Percentiles rank a stretch among this genome's conserved stretches.
Conservation (phyloP, 495 filamentous ascomycete species). For the Podospora pseudocomata region DNA sequence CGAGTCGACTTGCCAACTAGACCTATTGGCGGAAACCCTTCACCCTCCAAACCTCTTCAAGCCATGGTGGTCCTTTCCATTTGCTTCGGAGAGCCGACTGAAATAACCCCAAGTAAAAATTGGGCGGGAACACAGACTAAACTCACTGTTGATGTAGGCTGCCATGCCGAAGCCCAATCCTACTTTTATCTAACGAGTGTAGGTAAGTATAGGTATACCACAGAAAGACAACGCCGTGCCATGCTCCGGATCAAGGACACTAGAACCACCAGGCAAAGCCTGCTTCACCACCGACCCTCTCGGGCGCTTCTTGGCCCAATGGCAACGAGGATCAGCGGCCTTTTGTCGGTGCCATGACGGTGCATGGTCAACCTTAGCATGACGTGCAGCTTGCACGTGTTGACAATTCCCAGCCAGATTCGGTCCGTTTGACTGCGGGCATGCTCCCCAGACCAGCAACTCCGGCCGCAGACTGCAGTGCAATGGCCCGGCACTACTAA, state of each 20-base stretch:
- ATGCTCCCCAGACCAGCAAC: constrained; percentile 5
- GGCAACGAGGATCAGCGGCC: neutral
- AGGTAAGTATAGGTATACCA: too few relatives aligned
- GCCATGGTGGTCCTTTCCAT: too few relatives aligned
- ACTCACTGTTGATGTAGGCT: neutral
- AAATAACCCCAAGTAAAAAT: too few relatives aligned
- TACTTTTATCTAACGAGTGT: neutral
- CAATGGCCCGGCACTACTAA: constrained; percentile 5
- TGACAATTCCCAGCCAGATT: neutral
- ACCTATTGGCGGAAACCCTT: too few relatives aligned
- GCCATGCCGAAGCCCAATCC: neutral
- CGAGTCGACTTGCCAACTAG: too few relatives aligned
- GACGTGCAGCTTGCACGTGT: constrained; percentile 10
- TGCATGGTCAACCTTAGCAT: neutral
- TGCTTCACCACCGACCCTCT: neutral
- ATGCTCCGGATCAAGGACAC: too few relatives aligned
- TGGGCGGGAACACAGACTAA: too few relatives aligned
- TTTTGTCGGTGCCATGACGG: neutral
- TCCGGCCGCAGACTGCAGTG: neutral
- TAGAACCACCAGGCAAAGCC: neutral
- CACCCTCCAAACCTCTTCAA: too few relatives aligned
- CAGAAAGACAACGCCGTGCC: too few relatives aligned
- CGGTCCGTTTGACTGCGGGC: constrained; percentile 8
- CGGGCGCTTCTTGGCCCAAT: neutral
- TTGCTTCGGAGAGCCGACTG: too few relatives aligned